A percentile compares a stretch with the other conserved stretches of the same genome.
Evolutionary conservation across 495 filamentous ascomycete genomes (phyloP).

Genomic region (Podospora australis): DNA sequence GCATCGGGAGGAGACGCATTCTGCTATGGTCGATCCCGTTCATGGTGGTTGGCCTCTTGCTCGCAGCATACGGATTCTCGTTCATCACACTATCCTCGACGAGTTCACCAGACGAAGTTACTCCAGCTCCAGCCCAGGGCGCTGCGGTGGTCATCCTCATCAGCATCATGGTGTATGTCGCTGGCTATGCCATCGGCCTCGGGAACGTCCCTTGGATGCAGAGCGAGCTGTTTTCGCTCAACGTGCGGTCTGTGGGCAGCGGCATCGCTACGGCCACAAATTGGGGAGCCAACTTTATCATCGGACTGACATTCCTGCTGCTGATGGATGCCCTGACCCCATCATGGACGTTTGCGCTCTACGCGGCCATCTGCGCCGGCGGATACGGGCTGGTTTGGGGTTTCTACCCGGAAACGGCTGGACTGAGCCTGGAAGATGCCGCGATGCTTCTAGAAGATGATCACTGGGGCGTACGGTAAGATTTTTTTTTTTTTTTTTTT

Average conservation of each 20-base stretch:
- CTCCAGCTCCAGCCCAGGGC: conserved; percentile 20
- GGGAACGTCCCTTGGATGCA: conserved; percentile 94
- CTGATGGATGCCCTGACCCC: conserved; percentile 75
- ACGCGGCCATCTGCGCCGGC: conserved; percentile 59
- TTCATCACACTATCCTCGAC: conserved; percentile 43
- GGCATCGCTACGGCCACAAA: conserved; percentile 81
- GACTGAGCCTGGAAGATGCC: conserved; percentile 75
- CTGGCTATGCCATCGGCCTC: conserved; percentile 78
- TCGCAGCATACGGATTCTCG: conserved; percentile 61
- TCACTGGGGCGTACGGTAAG: conserved; percentile 59
- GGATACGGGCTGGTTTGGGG: conserved; percentile 62
- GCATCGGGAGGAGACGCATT: conserved; percentile 71
- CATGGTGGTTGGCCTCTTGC: conserved; percentile 66
- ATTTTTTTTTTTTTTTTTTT: too few species aligned
- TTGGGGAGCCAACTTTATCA: conserved; percentile 82
- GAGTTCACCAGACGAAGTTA: background rate
- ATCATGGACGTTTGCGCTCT: conserved; percentile 70
- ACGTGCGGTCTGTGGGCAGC: conserved; percentile 74
- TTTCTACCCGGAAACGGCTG: conserved; percentile 82
- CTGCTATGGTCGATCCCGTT: conserved; percentile 78
- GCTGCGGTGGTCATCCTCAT: conserved; percentile 54
- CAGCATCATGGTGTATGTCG: conserved; percentile 75
- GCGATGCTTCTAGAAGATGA: conserved; percentile 63
- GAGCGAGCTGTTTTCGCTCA: conserved; percentile 80
- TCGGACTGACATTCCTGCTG: conserved; percentile 79